Base-by-base conservation (phyloP, 768 basidiomycete genomes). In the Mycena leptocephala region DNA sequence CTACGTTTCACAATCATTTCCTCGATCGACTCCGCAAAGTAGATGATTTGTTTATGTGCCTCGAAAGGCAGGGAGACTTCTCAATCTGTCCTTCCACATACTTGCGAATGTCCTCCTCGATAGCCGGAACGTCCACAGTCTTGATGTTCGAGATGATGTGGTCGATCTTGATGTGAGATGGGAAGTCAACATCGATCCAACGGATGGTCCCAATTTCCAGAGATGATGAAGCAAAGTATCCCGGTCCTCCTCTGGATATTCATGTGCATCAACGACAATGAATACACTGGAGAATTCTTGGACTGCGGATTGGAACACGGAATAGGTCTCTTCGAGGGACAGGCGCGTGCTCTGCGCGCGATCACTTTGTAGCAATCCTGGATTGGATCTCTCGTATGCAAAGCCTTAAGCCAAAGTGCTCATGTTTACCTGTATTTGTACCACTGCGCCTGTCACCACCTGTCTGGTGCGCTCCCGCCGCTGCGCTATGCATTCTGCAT, bases 261-360 rank as follows among this genome's bases (percentile, higher is more conserved):
- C 48, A 39, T 56, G 55, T 35, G 55, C 69, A 59, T 59, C 69
- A 16, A 70, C 53, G 7, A 70, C 26, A 43, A 70, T 70, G 28
- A 43, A 70, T 1, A 59, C 69, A 26, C 11, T 1, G n/a, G n/a
- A 30, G 41, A 28, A 59, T 35, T 59, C 26, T 13, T 10, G 22
- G 41, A 59, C 24, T 28, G 41, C 11, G 18, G 55, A 56, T 3
- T 37, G 28, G 1, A 70, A 41, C 22, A 70, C 14, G 39, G 22
- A 41, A 35, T 70, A 39, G 56, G 20, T 43, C 37, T 70, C 69
- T 11, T 58, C 28, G n/a, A 58, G 58, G 39, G 37, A 43, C 30
- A 30, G 39, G 22, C n/a, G 35, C 41, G 28, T 59, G 26, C n/a
- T n/a, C n/a, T n/a, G n/a, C n/a, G n/a, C n/a, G n/a, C n/a, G n/a